Base-by-base conservation (phyloP, 768 basidiomycete species). In the Auricularia sp. region DNA sequence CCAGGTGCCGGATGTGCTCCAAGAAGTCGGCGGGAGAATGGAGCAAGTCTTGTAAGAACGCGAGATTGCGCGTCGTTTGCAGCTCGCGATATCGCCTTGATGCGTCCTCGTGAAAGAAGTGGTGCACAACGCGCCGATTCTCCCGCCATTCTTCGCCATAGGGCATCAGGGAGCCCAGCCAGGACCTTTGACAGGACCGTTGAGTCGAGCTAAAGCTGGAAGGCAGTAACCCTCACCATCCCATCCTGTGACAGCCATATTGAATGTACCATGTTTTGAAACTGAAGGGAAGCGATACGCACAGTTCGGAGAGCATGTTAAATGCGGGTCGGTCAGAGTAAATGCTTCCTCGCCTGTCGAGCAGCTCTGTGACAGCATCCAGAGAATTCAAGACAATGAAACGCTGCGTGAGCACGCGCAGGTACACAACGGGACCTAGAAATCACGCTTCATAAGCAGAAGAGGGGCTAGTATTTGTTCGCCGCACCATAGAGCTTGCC, bases 351-450 rank as follows among this genome's bases (percentile, higher is more conserved):
- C 66, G 61, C 21, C 61, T 65, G 21, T 68, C 66, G 36, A 68
- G 47, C 2, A 68, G 34, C 18, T 68, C 67, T 7, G 62, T 44
- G 18, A 53, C 61, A 1, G 66, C 47, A 36, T 44, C 5, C 35
- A 36, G n/a, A 7, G 67, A 67, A 44, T 67, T 68, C 34, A 68
- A 54, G 23, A 68, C 29, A 33, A 67, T 53, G 61, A 68, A 39
- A 18, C 59, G 36, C n/a, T 64, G 47, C 47, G 47, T 51, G 21
- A 51, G 47, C 18, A 51, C 47, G 16, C 47, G 47, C 21, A 51
- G 16, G 21, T 51, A 18, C 47, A 21, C 21, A 6, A 51, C 47
- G 21, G 47, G 47, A 10, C 47, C 47, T 51, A 6, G 18, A 18
- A 51, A 18, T 10, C 6, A 1, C 21, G 16, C 2, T 16, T 21